Conservation (phyloP, 768 basidiomycete genomes). For the Pleurotus eryngii region DNA sequence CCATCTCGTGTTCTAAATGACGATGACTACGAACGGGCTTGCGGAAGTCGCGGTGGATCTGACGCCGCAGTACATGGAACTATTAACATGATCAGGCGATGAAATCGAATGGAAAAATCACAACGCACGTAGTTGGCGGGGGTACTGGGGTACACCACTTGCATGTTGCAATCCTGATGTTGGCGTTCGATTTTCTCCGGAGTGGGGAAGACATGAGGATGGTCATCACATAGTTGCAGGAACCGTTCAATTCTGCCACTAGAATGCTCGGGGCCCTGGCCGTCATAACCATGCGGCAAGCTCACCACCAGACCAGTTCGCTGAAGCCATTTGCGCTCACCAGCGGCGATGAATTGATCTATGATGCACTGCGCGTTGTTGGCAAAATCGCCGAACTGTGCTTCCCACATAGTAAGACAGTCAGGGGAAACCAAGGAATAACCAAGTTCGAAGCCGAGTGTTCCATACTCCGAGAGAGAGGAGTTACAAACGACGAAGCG, state of each 20-base stretch:
- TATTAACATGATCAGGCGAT: slow-evolving; percentile 19
- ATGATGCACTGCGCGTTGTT: slow-evolving; percentile 98
- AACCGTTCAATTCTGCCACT: slow-evolving; percentile 94
- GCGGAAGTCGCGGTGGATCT: slow-evolving; percentile 96
- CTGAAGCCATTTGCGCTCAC: slow-evolving; percentile 97
- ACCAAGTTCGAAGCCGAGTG: slow-evolving; percentile 95
- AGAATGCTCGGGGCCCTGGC: slow-evolving; percentile 98
- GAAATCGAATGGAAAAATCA: not conserved
- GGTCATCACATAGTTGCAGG: slow-evolving; percentile 96
- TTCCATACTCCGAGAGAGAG: slow-evolving; percentile 90
- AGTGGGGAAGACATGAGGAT: slow-evolving; percentile 87
- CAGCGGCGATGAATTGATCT: slow-evolving; percentile 97
- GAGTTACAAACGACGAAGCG: slow-evolving; percentile 96
- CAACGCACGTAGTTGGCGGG: slow-evolving; percentile 85
- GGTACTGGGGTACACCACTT: slow-evolving; percentile 95
- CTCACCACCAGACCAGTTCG: slow-evolving; percentile 86
- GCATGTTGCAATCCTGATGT: slow-evolving; percentile 99
- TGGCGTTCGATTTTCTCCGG: slow-evolving; percentile 89
- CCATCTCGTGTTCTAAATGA: not conserved
- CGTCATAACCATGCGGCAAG: slow-evolving; percentile 95
- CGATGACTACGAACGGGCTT: slow-evolving; percentile 65
- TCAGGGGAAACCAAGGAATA: slow-evolving; percentile 98
- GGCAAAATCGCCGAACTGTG: slow-evolving; percentile 97
- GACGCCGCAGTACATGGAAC: slow-evolving; percentile 97
- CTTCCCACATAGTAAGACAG: slow-evolving; percentile 94